Evolutionary conservation across 306 rosid species (phyloP).

Genomic region (Trichosanthes truncata): DNA sequence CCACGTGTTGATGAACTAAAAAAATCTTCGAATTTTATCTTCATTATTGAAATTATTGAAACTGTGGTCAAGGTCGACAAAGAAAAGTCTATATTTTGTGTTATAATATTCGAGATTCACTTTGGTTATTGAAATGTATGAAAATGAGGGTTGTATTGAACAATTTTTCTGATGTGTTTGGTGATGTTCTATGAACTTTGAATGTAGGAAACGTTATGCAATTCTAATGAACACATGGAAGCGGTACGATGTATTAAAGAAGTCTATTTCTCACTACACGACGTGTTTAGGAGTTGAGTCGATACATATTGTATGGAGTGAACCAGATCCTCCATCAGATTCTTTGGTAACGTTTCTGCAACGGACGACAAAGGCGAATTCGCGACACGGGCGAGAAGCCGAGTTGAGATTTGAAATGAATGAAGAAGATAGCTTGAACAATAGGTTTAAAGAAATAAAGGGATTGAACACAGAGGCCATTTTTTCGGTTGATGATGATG

Average conservation of each 20-base stretch:
- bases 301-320: slow-evolving; percentile 89
- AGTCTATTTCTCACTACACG: slow-evolving; percentile 76
- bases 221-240: slow-evolving; percentile 97
- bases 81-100: background rate
- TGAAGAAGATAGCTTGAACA: slow-evolving; percentile 84
- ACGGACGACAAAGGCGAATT: slow-evolving; percentile 30
- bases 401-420: slow-evolving; percentile 68
- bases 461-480: slow-evolving; percentile 69
- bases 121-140: no score
- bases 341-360: slow-evolving; percentile 32
- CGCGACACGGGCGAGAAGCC: slow-evolving; percentile 30
- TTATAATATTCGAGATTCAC: no score
- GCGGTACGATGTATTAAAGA: slow-evolving; percentile 87
- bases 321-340: slow-evolving; percentile 67
- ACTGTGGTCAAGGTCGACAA: background rate
- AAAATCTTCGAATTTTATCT: no score
- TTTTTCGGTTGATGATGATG: slow-evolving; percentile 90
- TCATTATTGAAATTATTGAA: no score
- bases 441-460: slow-evolving; percentile 70
- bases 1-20: no score
- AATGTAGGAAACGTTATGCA: slow-evolving; percentile 70
- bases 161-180: no score
- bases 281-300: slow-evolving; percentile 65
- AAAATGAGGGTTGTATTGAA: no score
- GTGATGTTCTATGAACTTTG: no score